Evolutionary conservation across 805 yeast genomes (phyloP), one percentile per base, ranked within the genome.

Genomic region (Sugiyamaella americana): DNA sequence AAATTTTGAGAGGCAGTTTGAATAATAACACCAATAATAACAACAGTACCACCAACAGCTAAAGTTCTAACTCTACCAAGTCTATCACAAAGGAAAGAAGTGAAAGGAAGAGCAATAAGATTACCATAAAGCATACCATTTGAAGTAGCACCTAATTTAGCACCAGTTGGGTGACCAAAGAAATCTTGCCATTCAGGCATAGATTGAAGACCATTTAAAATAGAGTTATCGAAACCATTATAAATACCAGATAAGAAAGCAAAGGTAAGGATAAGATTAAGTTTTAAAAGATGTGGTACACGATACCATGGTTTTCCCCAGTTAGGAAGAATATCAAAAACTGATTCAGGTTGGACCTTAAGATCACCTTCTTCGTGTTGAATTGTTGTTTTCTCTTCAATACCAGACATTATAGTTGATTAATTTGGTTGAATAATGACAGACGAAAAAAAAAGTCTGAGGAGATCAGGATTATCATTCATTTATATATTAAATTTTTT

Each of bases 71-170:
- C 41, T 68, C 91, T 78, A 45, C 89, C 89, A 41, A 67, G 57
- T 37, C 47, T 62, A 51, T 80, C 86, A 64, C 87, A 87, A 47
- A 69, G 62, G 50, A 70, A 68, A 63, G 80, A 70, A 16, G 78
- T 79, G 40, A 76, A 68, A 26, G 82, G 59, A 4, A 87, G 83
- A 52, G 88, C 87, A 53, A 75, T 70, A 70, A 82, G 77, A 65
- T 86, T 80, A 39, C 89, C 93, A 40, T 37, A 32, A 80, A 57
- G 36, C 10, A 43, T 18, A 16, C 52, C 47, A 37, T 43, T 34
- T 37, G 39, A 38, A 30, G 49, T 23, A 37, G 48, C 38, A 16
- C 54, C 54, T 3, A 51, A 40, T 5, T 42, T 43, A 10, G 41
- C 32, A 3, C 52, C 54, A 4, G 37, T 23, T 2, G 54, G 54